Evolutionary conservation across 495 filamentous ascomycete species (phyloP).

Genomic region (Podospora pseudopauciseta): DNA sequence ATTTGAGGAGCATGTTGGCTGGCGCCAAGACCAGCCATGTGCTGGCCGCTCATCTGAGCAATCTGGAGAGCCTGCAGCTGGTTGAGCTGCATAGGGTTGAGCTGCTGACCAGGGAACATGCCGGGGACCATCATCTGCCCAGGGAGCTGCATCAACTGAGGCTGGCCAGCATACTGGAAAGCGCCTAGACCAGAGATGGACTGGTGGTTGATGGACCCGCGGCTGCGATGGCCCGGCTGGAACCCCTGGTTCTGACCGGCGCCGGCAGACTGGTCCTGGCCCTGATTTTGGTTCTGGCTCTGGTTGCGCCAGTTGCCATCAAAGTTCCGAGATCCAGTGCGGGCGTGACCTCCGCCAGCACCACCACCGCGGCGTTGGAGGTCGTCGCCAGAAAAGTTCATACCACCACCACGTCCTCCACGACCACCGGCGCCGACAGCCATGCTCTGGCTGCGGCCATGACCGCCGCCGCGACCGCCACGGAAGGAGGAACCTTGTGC

Average conservation of each 20-base stretch:
- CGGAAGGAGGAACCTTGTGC: slow-evolving; percentile 47
- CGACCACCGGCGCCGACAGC: slow-evolving; percentile 53
- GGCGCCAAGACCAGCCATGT: slow-evolving; percentile 60
- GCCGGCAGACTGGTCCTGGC: slow-evolving; percentile 52
- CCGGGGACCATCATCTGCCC: slow-evolving; percentile 74
- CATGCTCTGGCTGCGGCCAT: slow-evolving; percentile 62
- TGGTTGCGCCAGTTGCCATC: slow-evolving; percentile 97
- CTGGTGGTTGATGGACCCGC: slow-evolving; percentile 75
- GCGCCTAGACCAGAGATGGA: slow-evolving; percentile 78
- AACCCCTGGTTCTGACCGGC: slow-evolving; percentile 70
- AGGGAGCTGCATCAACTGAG: slow-evolving; percentile 82
- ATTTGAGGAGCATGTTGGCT: slow-evolving; percentile 75
- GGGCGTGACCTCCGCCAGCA: slow-evolving; percentile 67
- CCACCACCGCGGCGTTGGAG: slow-evolving; percentile 67
- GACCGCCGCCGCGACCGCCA: slow-evolving; percentile 49
- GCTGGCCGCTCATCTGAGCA: slow-evolving; percentile 77
- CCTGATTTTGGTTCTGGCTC: slow-evolving; percentile 55
- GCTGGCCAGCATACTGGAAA: slow-evolving; percentile 91
- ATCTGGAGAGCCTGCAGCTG: slow-evolving; percentile 91
- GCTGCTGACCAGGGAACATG: slow-evolving; percentile 77
- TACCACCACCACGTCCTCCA: slow-evolving; percentile 36
- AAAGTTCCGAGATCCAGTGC: slow-evolving; percentile 85
- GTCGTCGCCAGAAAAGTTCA: slow-evolving; percentile 48
- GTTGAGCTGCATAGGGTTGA: slow-evolving; percentile 83
- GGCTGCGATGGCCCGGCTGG: slow-evolving; percentile 86